Evolutionary conservation across 306 rosid genomes (phyloP).

Genomic region (Quercus gilva): DNA sequence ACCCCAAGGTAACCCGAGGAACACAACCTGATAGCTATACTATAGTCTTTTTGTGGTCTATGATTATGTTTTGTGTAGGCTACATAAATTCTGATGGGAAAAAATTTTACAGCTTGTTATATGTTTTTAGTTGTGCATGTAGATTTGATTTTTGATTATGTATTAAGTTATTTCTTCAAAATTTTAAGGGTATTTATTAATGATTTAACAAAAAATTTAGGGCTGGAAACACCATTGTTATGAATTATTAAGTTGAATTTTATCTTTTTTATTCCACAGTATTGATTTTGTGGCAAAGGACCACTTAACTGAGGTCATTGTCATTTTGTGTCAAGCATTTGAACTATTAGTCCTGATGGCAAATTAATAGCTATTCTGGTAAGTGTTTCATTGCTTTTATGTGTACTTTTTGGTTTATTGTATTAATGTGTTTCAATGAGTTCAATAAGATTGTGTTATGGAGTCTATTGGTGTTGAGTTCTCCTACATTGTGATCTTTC

Average conservation of each 20-base stretch:
- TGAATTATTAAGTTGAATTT: neutral
- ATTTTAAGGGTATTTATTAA: neutral
- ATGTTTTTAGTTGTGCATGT: neutral
- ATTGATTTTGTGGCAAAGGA: neutral
- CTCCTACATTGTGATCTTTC: too few relatives aligned
- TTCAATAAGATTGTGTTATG: too few relatives aligned
- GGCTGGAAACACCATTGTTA: neutral
- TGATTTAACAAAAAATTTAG: neutral
- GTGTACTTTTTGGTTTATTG: neutral
- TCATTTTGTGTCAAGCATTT: neutral
- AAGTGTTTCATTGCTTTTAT: slow-evolving; percentile 24
- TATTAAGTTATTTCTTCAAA: neutral
- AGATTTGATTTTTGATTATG: neutral
- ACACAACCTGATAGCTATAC: neutral
- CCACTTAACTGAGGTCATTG: too few relatives aligned
- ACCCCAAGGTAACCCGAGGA: too few relatives aligned
- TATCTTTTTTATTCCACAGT: neutral
- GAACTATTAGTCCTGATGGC: slow-evolving; percentile 32
- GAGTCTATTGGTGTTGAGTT: too few relatives aligned
- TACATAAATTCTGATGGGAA: too few relatives aligned
- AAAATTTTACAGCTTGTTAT: neutral
- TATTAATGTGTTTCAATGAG: too few relatives aligned
- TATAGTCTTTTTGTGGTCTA: neutral
- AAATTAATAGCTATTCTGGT: slow-evolving; percentile 82
- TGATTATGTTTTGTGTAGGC: neutral